A percentile compares a stretch with the other conserved stretches of the same genome.
Conservation (phyloP, 805 yeast species). For the Myxozyma melibiosi region DNA sequence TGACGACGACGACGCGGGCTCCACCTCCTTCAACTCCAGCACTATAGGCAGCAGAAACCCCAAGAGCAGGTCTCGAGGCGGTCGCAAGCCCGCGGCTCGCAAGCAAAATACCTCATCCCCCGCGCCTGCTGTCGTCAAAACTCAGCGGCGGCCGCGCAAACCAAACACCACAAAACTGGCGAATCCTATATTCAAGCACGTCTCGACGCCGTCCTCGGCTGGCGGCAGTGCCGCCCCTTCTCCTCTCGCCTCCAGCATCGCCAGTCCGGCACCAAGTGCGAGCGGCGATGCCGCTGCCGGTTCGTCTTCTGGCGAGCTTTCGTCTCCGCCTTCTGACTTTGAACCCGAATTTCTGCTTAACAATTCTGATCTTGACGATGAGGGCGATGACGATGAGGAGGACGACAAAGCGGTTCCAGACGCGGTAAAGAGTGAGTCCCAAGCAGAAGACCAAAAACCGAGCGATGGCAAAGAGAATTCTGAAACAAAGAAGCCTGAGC, state of each 20-base stretch:
- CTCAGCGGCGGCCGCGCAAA: no score
- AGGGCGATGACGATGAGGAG: constrained; percentile 7
- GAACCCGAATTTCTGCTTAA: neutral
- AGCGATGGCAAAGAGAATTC: neutral
- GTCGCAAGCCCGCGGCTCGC: no score
- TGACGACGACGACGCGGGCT: constrained; percentile 20
- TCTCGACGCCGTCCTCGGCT: no score
- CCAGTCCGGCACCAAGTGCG: neutral
- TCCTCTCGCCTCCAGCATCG: neutral
- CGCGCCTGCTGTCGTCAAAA: no score
- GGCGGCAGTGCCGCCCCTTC: no score
- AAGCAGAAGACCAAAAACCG: no score
- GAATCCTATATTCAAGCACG: no score
- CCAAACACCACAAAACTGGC: no score
- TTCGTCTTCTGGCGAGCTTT: constrained; percentile 1
- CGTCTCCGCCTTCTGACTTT: neutral
- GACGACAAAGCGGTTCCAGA: neutral
- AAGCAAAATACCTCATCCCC: no score
- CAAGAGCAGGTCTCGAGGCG: no score
- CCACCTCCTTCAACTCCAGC: no score
- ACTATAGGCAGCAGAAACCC: no score
- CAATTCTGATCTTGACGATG: constrained; percentile 7
- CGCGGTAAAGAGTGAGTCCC: neutral
- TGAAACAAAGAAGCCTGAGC: neutral
- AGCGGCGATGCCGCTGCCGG: neutral